A percentile compares a stretch with the other conserved stretches of the same genome.
These are phyloP conservation scores for Sporothrix curviconia DNA, from an alignment of 2,329 filamentous ascomycete species.

Conservation along the genomic window DNA sequence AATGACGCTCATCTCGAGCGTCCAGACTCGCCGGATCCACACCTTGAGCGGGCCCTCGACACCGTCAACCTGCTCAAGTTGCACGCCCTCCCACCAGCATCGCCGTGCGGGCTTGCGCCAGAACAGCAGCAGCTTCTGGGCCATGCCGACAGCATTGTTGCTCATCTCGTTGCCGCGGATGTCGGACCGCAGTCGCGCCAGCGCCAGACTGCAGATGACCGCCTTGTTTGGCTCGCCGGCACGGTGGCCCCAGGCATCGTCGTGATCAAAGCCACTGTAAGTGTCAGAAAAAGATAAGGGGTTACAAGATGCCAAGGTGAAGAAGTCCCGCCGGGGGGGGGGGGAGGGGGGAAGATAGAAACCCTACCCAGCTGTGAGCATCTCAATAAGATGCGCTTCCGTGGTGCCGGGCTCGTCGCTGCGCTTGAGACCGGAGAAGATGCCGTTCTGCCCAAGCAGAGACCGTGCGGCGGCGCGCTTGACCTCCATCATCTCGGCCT, in stretches of 20 bases:
- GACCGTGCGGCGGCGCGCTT: constrained; percentile 86
- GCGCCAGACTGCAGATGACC: constrained; percentile 91
- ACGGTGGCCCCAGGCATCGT: constrained; percentile 91
- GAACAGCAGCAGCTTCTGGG: constrained; percentile 93
- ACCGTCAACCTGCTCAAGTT: constrained; percentile 81
- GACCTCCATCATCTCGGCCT: constrained; percentile 88
- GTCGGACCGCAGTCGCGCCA: constrained; percentile 87
- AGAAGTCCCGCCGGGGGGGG: too few species aligned
- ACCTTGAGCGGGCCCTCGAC: constrained; percentile 91
- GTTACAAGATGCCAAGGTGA: too few species aligned
- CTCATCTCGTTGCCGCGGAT: constrained; percentile 72
- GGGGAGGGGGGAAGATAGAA: constrained; percentile 18
- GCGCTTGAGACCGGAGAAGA: constrained; percentile 90
- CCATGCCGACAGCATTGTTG: constrained; percentile 86
- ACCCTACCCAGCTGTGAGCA: constrained; percentile 92
- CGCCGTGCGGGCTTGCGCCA: constrained; percentile 94
- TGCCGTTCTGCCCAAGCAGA: constrained; percentile 83
- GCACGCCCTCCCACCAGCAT: constrained; percentile 99
- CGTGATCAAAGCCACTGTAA: constrained; percentile 84
- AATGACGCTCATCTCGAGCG: constrained; percentile 94
- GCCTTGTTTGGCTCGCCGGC: constrained; percentile 98
- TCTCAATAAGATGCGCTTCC: constrained; percentile 97
- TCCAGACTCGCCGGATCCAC: constrained; percentile 98
- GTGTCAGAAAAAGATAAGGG: too few species aligned
- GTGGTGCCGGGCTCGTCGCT: constrained; percentile 95